Conservation (phyloP, 345 rosid genomes). For the Salix koriyanagi region DNA sequence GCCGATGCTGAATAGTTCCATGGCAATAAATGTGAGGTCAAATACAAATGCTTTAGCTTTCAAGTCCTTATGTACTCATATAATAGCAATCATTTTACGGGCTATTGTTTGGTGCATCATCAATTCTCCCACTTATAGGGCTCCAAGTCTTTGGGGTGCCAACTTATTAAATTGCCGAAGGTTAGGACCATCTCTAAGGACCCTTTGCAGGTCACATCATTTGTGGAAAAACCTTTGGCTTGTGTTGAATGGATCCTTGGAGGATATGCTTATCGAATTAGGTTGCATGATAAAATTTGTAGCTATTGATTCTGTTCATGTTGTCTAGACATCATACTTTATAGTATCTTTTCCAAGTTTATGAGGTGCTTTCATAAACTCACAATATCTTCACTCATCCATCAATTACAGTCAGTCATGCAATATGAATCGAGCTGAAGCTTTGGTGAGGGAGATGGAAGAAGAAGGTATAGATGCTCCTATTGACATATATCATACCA, state of each 20-base stretch:
- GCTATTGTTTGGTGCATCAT: not conserved
- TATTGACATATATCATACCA: conserved; percentile 81
- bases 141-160: not conserved
- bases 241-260: not conserved
- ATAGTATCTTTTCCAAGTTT: not conserved
- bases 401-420: conserved; percentile 55
- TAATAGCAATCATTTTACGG: not conserved
- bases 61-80: not conserved
- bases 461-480: conserved; percentile 97
- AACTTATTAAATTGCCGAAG: not conserved
- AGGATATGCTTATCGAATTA: not conserved
- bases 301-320: not conserved
- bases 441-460: conserved; percentile 88
- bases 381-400: conserved; percentile 9
- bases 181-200: not conserved
- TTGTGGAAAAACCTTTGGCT: not conserved
- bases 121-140: not conserved
- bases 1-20: not conserved
- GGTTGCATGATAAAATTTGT: not conserved
- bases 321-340: not conserved
- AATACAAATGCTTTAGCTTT: not conserved
- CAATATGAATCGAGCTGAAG: conserved; percentile 82
- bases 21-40: not conserved
- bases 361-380: conserved; percentile 7
- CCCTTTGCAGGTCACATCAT: not conserved